These are phyloP conservation scores for Tolypocladium amazonense DNA, from an alignment of 2,329 filamentous ascomycete species.

Conservation along the genomic window DNA sequence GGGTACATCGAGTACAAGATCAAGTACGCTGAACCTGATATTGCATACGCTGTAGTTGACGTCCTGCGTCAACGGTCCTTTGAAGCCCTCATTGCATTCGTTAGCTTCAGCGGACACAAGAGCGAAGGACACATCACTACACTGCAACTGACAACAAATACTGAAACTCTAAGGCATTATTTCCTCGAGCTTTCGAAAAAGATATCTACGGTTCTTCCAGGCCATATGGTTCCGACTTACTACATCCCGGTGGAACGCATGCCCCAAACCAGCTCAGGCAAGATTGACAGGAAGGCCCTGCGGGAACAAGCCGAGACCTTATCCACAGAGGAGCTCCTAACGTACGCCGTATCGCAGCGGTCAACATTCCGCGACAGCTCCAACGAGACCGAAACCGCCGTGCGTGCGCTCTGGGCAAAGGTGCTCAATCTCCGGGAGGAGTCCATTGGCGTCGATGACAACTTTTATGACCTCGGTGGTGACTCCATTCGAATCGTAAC, in stretches of 20 bases:
- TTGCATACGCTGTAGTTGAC: conserved; percentile 4
- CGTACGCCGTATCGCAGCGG: neutral
- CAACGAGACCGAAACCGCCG: neutral
- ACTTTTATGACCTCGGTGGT: neutral
- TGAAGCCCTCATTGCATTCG: conserved; percentile 4
- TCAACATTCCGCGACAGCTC: neutral
- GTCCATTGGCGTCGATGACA: neutral
- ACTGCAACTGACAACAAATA: conserved; percentile 1
- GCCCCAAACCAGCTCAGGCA: conserved; percentile 4
- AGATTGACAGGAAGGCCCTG: neutral
- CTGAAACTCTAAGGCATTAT: neutral
- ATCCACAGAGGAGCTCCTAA: neutral
- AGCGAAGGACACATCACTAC: neutral
- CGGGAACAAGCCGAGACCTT: neutral
- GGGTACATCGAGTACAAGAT: conserved; percentile 10
- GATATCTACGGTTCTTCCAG: neutral
- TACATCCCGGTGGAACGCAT: conserved; percentile 5
- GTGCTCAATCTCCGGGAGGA: neutral
- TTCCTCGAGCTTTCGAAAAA: neutral
- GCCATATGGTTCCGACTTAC: conserved; percentile 6
- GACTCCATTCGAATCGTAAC: neutral
- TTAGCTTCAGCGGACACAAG: conserved; percentile 3
- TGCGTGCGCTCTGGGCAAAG: neutral
- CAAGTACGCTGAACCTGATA: neutral
- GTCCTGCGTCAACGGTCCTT: neutral